These are phyloP conservation scores for Trypanosoma theileri DNA, from an alignment of 208 protist species.

Conservation along the genomic window DNA sequence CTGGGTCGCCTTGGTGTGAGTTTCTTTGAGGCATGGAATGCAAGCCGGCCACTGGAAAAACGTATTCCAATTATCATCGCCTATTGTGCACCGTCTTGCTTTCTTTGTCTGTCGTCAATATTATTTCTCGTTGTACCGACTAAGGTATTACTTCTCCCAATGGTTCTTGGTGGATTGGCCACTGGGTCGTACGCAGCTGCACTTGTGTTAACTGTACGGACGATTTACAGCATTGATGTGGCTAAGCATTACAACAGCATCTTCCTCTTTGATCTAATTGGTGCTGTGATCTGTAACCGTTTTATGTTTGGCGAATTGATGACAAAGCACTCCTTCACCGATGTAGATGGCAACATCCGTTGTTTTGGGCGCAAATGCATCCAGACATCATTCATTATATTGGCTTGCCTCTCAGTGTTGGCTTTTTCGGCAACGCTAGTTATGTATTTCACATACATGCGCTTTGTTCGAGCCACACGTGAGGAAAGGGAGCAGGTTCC, in stretches of 20 bases:
- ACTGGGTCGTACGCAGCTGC: constrained; percentile 45
- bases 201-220: constrained; percentile 41
- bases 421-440: constrained; percentile 22
- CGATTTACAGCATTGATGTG: constrained; percentile 50
- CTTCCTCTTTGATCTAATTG: constrained; percentile 43
- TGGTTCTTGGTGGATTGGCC: constrained; percentile 38
- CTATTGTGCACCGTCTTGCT: constrained; percentile 34
- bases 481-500: neutral
- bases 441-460: constrained; percentile 38
- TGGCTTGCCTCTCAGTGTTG: constrained; percentile 27
- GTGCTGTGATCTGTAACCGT: constrained; percentile 48
- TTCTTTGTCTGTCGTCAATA: constrained; percentile 31
- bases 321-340: constrained; percentile 34
- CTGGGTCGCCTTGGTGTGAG: constrained; percentile 37
- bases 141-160: constrained; percentile 34
- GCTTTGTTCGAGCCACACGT: constrained; percentile 25
- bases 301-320: constrained; percentile 54
- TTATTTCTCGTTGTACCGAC: constrained; percentile 40
- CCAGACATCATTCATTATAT: constrained; percentile 34
- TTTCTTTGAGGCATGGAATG: constrained; percentile 39
- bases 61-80: constrained; percentile 37
- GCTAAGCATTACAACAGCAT: constrained; percentile 59
- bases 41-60: constrained; percentile 31
- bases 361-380: constrained; percentile 39
- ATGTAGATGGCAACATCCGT: constrained; percentile 3